Evolutionary conservation across 2,329 filamentous ascomycete genomes (phyloP), one percentile per base, ranked within the genome.

Genomic region (Xylaria polymorpha): DNA sequence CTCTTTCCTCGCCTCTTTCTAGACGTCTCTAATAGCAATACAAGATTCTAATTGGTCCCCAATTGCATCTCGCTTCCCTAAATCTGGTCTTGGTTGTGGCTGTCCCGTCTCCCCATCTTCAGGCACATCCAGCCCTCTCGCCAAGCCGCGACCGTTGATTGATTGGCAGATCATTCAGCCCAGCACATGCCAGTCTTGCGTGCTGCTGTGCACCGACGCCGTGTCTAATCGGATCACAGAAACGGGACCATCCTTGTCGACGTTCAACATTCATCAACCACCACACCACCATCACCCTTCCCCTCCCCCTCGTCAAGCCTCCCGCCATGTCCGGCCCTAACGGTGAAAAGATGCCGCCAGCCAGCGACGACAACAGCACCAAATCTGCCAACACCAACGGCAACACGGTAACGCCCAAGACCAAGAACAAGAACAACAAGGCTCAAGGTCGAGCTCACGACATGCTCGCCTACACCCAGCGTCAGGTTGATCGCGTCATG

Each of bases 401-500:
- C 20, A 48, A 50, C 48, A 22, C 51, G 7, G 9, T 43, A 58
- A 73, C 75, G 58, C 76, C 74, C 14, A 75, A 77, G 61, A 75
- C 82, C 43, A 44, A 44, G 48, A 32, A 5, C 8, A 75, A 77
- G 61, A 75, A 14, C 77, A 12, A 12, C 15, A 10, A 29, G 22
- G 22, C 22, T 12, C 46, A 10, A 50, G 22, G 14, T 14, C 51
- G 74, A 25, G 81, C 81, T 55, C 75, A 77, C 20, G 78, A 78
- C 60, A 72, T 83, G 32, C 74, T 81, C 69, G 76, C 79, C 65
- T 83, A 82, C 73, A 78, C 81, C 60, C 83, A 83, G 68, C 81
- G 79, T 66, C 83, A 83, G 64, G 73, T 86, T 62, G 81, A 88
- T 75, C 82, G 83, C 71, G 75, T 85, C 74, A 83, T 93, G 51